These are phyloP conservation scores for Yarrowia osloensis DNA, from an alignment of 805 yeast genomes.

Conservation along the genomic window DNA sequence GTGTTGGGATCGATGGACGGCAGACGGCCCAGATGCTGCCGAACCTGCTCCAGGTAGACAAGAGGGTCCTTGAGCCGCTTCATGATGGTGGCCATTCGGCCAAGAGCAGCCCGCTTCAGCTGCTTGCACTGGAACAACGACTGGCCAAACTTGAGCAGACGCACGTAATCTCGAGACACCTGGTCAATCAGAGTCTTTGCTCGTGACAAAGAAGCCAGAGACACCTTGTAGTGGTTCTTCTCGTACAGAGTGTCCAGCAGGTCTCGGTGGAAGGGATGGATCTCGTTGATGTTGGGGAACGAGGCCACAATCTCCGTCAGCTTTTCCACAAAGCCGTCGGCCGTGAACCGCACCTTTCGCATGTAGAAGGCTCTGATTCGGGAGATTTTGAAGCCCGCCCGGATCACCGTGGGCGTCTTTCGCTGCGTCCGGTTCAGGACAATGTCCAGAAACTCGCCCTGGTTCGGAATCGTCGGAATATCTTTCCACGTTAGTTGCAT, in stretches of 20 bases:
- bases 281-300: conserved; percentile 95
- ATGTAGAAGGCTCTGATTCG: conserved; percentile 96
- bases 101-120: conserved; percentile 96
- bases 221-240: conserved; percentile 96
- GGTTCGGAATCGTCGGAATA: conserved; percentile 89
- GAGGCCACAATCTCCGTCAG: conserved; percentile 81
- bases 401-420: conserved; percentile 97
- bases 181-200: conserved; percentile 94
- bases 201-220: conserved; percentile 89
- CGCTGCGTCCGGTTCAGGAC: conserved; percentile 97
- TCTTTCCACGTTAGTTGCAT: conserved; percentile 99
- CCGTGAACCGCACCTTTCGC: conserved; percentile 96
- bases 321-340: conserved; percentile 94
- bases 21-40: conserved; percentile 98
- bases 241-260: conserved; percentile 97
- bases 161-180: conserved; percentile 91
- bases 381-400: conserved; percentile 94
- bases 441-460: conserved; percentile 92
- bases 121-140: conserved; percentile 98
- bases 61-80: conserved; percentile 95
- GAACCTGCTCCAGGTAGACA: conserved; percentile 91
- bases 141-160: conserved; percentile 95
- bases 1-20: conserved; percentile 99
- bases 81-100: conserved; percentile 98
- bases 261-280: conserved; percentile 98